Percentiles rank a stretch among this genome's conserved stretches.
These are phyloP conservation scores for Colletotrichum tamarilloi DNA, from an alignment of 2,329 filamentous ascomycete genomes.

Conservation along the genomic window DNA sequence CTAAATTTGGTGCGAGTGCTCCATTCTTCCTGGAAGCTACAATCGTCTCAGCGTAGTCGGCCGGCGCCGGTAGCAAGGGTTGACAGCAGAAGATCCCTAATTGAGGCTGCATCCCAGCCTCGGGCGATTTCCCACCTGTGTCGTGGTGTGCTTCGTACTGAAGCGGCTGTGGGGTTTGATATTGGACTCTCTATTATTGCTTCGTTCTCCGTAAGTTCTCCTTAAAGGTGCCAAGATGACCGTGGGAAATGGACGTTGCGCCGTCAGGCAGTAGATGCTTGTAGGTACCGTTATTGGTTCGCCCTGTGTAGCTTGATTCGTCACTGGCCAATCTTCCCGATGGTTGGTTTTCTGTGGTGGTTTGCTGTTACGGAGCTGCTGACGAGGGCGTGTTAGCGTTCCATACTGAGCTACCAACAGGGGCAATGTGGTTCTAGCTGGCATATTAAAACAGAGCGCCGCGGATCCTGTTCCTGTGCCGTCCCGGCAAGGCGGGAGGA, in stretches of 20 bases:
- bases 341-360: neutral
- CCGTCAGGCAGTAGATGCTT: neutral
- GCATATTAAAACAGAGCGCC: neutral
- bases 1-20: conserved; percentile 8
- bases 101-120: neutral
- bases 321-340: neutral
- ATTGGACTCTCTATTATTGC: neutral
- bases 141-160: neutral
- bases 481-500: neutral
- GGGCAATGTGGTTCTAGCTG: neutral
- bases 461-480: conserved; percentile 6
- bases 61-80: conserved; percentile 7
- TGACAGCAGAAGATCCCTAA: conserved; percentile 10
- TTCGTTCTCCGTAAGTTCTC: neutral
- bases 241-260: neutral
- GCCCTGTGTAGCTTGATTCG: neutral
- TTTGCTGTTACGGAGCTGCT: neutral
- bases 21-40: neutral
- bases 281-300: neutral
- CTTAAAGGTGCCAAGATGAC: neutral
- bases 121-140: neutral
- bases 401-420: neutral
- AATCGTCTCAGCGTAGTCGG: conserved; percentile 12
- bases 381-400: neutral
- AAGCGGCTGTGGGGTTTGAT: neutral